These are phyloP conservation scores for Diaporthe sp. DNA, from an alignment of 2,329 filamentous ascomycete species.

Conservation along the genomic window DNA sequence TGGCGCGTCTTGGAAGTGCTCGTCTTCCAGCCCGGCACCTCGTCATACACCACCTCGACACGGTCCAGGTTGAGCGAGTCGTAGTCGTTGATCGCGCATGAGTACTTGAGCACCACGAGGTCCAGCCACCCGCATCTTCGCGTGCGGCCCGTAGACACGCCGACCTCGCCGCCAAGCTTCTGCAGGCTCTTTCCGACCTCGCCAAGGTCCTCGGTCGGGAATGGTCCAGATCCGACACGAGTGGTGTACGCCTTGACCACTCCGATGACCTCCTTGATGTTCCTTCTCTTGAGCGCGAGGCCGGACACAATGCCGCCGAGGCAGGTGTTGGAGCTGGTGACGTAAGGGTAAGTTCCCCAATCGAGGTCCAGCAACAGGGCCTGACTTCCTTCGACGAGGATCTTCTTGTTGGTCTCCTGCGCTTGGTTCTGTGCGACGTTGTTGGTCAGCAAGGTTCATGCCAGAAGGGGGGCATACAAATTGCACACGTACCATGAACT, in stretches of 20 bases:
- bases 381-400: slow-evolving; percentile 72
- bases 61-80: slow-evolving; percentile 52
- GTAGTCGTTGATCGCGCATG: slow-evolving; percentile 65
- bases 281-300: slow-evolving; percentile 64
- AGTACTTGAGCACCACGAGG: slow-evolving; percentile 76
- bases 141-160: slow-evolving; percentile 62
- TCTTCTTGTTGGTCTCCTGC: slow-evolving; percentile 60
- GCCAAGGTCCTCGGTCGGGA: slow-evolving; percentile 65
- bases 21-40: slow-evolving; percentile 76
- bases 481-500: slow-evolving; percentile 61
- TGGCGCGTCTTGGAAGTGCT: slow-evolving; percentile 68
- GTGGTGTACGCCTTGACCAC: slow-evolving; percentile 68
- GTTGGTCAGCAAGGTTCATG: not conserved
- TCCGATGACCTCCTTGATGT: slow-evolving; percentile 66
- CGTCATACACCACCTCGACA: slow-evolving; percentile 74
- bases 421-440: slow-evolving; percentile 43
- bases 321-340: slow-evolving; percentile 68
- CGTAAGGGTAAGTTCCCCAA: slow-evolving; percentile 68
- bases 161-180: slow-evolving; percentile 48
- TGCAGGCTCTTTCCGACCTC: slow-evolving; percentile 52
- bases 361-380: slow-evolving; percentile 71
- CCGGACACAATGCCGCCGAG: slow-evolving; percentile 70
- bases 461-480: slow-evolving; percentile 49
- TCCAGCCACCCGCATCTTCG: slow-evolving; percentile 71
- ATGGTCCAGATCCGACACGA: slow-evolving; percentile 58